These are phyloP conservation scores for Ampelocalamus luodianensis DNA, from an alignment of 176 grass and related monocot genomes.

Conservation along the genomic window DNA sequence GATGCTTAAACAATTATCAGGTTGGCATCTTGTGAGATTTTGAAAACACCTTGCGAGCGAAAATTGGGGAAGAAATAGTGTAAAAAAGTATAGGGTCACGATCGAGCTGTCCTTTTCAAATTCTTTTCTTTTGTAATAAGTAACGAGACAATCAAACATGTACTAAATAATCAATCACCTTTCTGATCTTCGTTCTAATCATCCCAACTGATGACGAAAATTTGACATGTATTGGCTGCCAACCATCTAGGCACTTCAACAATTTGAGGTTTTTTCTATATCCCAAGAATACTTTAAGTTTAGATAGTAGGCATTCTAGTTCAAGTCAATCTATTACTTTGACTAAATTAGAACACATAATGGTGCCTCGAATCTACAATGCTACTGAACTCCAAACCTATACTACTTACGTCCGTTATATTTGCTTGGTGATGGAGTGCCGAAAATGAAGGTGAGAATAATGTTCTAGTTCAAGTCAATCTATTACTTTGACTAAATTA, in stretches of 20 bases:
- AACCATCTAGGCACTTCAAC: slow-evolving; percentile 37
- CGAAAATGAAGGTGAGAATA: not conserved
- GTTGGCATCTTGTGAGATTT: slow-evolving; percentile 30
- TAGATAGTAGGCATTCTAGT: not conserved
- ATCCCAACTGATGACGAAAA: slow-evolving; percentile 13
- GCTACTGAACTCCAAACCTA: not conserved
- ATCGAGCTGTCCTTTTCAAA: slow-evolving; percentile 33
- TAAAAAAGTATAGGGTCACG: slow-evolving; percentile 34
- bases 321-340: not conserved
- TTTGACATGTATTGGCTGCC: slow-evolving; percentile 51
- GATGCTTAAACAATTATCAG: slow-evolving; percentile 22
- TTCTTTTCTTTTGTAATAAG: slow-evolving; percentile 51
- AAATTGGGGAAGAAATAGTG: slow-evolving; percentile 1
- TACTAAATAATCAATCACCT: slow-evolving; percentile 26
- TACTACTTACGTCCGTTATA: not conserved
- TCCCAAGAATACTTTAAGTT: not conserved
- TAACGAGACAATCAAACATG: slow-evolving; percentile 43
- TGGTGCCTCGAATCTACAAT: too few relatives aligned
- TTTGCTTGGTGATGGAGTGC: not conserved
- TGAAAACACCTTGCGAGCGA: slow-evolving; percentile 8
- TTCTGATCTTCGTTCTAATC: slow-evolving; percentile 29
- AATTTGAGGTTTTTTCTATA: slow-evolving; percentile 5
- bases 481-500: not conserved
- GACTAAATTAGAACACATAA: not conserved
- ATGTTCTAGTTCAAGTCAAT: not conserved